Evolutionary conservation across 208 protist species (phyloP).

Genomic region (Endotrypanum monterogeii): DNA sequence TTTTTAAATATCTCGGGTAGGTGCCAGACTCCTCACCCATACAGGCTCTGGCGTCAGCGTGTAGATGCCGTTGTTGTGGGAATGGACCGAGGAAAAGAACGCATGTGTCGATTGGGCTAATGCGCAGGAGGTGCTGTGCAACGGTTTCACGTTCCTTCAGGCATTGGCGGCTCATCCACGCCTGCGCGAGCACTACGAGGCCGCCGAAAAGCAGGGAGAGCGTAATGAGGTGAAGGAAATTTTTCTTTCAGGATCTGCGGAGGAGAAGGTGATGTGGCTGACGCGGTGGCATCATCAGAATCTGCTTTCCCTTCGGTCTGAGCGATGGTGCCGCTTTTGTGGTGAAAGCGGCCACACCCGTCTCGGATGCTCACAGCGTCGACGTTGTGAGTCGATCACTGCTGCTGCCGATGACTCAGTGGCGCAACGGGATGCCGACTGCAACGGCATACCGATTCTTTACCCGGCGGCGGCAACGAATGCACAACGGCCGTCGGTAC

Average conservation of each 20-base stretch:
- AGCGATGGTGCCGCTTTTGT: constrained; percentile 79
- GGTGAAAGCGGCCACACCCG: constrained; percentile 65
- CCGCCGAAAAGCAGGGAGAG: constrained; percentile 24
- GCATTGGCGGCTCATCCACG: constrained; percentile 57
- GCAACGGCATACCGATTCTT: not conserved
- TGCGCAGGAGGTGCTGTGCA: constrained; percentile 59
- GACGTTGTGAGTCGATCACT: not conserved
- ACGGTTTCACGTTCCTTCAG: constrained; percentile 82
- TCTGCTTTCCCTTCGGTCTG: constrained; percentile 44
- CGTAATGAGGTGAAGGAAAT: constrained; percentile 12
- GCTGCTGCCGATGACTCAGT: not conserved
- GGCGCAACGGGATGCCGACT: not conserved
- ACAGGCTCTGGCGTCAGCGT: not conserved
- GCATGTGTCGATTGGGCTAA: constrained; percentile 78
- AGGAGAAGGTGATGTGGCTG: constrained; percentile 35
- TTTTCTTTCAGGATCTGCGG: constrained; percentile 33
- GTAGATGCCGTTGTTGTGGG: constrained; percentile 34
- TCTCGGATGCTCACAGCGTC: constrained; percentile 36
- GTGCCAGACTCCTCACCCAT: no score
- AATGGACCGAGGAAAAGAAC: constrained; percentile 80
- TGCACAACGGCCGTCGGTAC: constrained; percentile 13
- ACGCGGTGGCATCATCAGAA: constrained; percentile 39
- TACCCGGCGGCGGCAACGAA: not conserved
- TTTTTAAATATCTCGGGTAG: not conserved
- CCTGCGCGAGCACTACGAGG: constrained; percentile 39